Percentiles rank a stretch among this genome's conserved stretches.
phyloP scores from a whole-genome alignment of 2,329 filamentous ascomycete species.

The Pezicula carpinea region DNA sequence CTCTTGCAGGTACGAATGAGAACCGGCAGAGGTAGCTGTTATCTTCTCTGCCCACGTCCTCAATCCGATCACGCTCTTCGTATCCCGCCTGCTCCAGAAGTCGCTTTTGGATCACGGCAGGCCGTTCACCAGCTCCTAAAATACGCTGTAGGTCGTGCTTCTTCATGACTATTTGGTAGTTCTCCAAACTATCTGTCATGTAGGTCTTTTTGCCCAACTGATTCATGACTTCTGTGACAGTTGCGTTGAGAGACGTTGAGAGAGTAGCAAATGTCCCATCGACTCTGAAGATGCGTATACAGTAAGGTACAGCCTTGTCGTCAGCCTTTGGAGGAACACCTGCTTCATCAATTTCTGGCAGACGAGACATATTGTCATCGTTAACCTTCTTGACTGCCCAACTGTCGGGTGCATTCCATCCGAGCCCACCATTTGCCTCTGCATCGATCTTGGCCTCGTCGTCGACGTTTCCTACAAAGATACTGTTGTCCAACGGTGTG shows the following conservation, averaged over 20 bases:
- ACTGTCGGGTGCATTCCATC: conserved; percentile 93
- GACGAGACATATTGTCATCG: conserved; percentile 56
- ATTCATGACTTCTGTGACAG: conserved; percentile 80
- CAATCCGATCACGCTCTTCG: conserved; percentile 76
- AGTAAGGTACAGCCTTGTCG: conserved; percentile 74
- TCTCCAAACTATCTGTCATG: conserved; percentile 81
- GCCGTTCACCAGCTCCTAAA: conserved; percentile 71
- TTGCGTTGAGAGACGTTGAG: conserved; percentile 77
- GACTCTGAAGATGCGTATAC: conserved; percentile 89
- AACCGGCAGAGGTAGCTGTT: conserved; percentile 97
- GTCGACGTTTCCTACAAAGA: conserved; percentile 39
- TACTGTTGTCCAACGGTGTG: conserved; percentile 62
- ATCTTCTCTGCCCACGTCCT: conserved; percentile 92
- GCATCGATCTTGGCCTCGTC: conserved; percentile 32
- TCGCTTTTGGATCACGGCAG: conserved; percentile 85
- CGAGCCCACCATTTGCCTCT: conserved; percentile 37
- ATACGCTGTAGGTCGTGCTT: conserved; percentile 88
- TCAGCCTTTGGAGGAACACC: conserved; percentile 65
- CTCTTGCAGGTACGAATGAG: conserved; percentile 85
- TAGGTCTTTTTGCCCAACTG: conserved; percentile 94
- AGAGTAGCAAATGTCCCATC: conserved; percentile 94
- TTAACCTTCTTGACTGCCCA: conserved; percentile 81
- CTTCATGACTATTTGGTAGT: conserved; percentile 92
- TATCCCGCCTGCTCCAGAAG: conserved; percentile 91
- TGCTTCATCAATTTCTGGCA: conserved; percentile 61